phyloP scores from a whole-genome alignment of 805 yeast species.

The Metschnikowia anglica region DNA sequence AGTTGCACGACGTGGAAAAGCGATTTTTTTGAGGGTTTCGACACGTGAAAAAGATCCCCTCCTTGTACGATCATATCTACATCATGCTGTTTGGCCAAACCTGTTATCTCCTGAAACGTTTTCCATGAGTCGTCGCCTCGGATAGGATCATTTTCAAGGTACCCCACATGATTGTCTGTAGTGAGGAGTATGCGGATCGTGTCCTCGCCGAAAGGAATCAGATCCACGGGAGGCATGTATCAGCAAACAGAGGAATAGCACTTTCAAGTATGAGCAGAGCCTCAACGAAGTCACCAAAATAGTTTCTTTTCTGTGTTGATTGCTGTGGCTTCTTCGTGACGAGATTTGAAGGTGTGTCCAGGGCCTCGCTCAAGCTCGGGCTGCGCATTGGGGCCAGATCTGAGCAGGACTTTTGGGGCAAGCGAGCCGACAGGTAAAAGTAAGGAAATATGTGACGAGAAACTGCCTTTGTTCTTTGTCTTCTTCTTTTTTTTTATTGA shows the following conservation, averaged over 20 bases:
- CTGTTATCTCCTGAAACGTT: constrained; percentile 82
- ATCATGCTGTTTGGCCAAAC: constrained; percentile 63
- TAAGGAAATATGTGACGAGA: no score
- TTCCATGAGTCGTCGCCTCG: constrained; percentile 87
- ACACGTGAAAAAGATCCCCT: constrained; percentile 90
- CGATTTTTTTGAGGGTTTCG: constrained; percentile 85
- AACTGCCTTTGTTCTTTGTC: neutral
- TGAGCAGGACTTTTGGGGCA: no score
- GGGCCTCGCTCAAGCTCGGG: neutral
- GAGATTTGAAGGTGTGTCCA: neutral
- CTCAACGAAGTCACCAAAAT: no score
- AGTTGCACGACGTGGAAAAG: constrained; percentile 77
- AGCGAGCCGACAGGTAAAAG: no score
- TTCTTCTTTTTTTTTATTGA: no score
- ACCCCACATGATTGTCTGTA: constrained; percentile 96
- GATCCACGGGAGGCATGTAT: constrained; percentile 40
- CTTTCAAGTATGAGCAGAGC: no score
- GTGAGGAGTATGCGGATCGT: constrained; percentile 79
- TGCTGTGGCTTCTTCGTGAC: neutral
- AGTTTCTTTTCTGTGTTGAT: neutral
- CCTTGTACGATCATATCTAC: constrained; percentile 89
- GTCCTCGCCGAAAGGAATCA: constrained; percentile 52
- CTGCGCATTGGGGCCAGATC: neutral
- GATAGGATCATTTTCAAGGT: constrained; percentile 83
- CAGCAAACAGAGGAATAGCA: neutral